These are phyloP conservation scores for Chaetothyriales sp. DNA, from an alignment of 2,329 filamentous ascomycete species.

Conservation along the genomic window DNA sequence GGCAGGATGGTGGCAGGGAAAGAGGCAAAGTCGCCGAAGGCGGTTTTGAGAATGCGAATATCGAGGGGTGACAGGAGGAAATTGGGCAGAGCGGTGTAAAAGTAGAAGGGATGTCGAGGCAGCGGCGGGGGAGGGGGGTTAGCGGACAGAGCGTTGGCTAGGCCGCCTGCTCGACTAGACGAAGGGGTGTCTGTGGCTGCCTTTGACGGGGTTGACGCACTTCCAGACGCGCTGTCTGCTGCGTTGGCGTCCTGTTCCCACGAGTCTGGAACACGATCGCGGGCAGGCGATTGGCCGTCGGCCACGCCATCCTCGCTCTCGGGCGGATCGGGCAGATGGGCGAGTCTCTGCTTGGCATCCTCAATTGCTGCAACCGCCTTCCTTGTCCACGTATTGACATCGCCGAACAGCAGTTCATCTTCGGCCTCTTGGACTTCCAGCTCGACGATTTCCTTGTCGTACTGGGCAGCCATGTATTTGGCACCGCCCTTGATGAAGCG, in stretches of 20 bases:
- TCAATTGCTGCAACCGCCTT: slow-evolving; percentile 65
- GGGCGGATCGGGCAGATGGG: slow-evolving; percentile 24
- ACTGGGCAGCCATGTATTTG: slow-evolving; percentile 73
- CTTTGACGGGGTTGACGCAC: slow-evolving; percentile 8
- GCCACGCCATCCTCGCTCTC: slow-evolving; percentile 10
- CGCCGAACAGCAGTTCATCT: slow-evolving; percentile 81
- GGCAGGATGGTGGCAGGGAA: slow-evolving; percentile 81
- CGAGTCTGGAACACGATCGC: slow-evolving; percentile 9
- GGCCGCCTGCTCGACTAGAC: slow-evolving; percentile 33
- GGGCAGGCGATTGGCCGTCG: slow-evolving; percentile 28
- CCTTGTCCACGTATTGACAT: slow-evolving; percentile 83
- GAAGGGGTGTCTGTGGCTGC: slow-evolving; percentile 41
- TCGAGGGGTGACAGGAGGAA: slow-evolving; percentile 83
- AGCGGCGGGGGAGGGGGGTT: not conserved
- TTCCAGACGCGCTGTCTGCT: not conserved
- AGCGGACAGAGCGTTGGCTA: slow-evolving; percentile 31
- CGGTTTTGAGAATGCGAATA: slow-evolving; percentile 80
- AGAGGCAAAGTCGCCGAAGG: slow-evolving; percentile 66
- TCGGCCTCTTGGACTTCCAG: slow-evolving; percentile 66
- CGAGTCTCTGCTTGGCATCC: slow-evolving; percentile 61
- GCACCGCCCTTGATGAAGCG: slow-evolving; percentile 88
- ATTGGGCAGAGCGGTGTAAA: slow-evolving; percentile 76
- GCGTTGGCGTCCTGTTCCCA: slow-evolving; percentile 8
- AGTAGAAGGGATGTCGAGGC: slow-evolving; percentile 42
- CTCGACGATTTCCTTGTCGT: slow-evolving; percentile 62